A percentile compares a stretch with the other conserved stretches of the same genome.
Conservation (phyloP, 208 protist genomes). For the Leishmania turanica region DNA sequence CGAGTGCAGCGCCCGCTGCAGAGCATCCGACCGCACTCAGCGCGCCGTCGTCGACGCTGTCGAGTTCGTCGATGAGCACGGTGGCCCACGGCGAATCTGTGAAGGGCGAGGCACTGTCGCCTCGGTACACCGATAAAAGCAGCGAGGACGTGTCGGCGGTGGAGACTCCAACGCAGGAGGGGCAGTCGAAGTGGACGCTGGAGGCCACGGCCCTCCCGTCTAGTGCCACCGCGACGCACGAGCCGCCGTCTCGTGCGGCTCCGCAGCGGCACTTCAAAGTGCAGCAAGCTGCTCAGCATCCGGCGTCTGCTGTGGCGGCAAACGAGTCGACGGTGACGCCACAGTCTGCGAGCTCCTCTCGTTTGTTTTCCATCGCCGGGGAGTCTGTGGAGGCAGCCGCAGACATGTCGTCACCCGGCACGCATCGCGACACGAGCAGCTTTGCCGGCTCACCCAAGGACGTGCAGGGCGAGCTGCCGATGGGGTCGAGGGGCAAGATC, state of each 20-base stretch:
- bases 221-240: background rate
- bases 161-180: background rate
- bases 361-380: background rate
- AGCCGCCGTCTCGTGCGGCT: background rate
- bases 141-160: too few relatives aligned
- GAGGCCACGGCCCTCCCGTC: background rate
- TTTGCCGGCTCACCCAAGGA: background rate
- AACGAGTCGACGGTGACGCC: background rate
- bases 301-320: background rate
- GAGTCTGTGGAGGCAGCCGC: background rate
- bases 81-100: background rate
- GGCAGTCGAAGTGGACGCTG: slow-evolving; percentile 7
- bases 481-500: background rate
- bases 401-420: background rate
- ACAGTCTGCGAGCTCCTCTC: slow-evolving; percentile 3
- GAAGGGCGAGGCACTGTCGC: background rate
- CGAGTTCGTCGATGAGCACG: background rate
- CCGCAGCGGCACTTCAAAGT: background rate
- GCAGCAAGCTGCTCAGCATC: too few relatives aligned
- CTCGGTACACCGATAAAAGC: background rate
- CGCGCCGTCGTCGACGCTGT: background rate
- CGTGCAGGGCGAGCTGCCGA: background rate
- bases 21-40: background rate
- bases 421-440: background rate
- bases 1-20: background rate